Percentiles rank a stretch among this genome's conserved stretches.
phyloP scores from a whole-genome alignment of 345 rosid genomes.

The Salix viminalis region DNA sequence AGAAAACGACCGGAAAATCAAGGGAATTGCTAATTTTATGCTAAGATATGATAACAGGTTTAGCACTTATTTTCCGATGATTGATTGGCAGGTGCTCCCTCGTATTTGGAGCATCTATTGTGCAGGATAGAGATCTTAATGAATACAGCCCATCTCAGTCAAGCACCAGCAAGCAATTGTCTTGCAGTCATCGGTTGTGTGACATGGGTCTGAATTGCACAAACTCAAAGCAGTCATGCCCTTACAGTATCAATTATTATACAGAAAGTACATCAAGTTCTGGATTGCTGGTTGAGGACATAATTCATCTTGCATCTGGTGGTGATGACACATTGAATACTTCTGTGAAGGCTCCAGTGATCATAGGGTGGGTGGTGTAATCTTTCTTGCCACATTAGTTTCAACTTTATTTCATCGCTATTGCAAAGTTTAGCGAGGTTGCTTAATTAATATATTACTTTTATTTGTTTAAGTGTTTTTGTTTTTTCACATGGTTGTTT shows the following conservation, averaged over 20 bases:
- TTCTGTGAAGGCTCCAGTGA: constrained; percentile 61
- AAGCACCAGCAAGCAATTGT: constrained; percentile 60
- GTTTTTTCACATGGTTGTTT: background rate
- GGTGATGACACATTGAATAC: constrained; percentile 28
- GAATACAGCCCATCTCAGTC: constrained; percentile 71
- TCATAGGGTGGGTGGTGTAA: constrained; percentile 54
- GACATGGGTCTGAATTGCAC: constrained; percentile 45
- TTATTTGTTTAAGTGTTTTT: background rate
- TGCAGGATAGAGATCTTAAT: constrained; percentile 85
- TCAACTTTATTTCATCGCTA: background rate
- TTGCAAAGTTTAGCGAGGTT: background rate
- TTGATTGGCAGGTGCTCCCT: constrained; percentile 99
- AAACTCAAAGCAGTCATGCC: constrained; percentile 63
- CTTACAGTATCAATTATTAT: constrained; percentile 47
- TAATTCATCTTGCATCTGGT: constrained; percentile 54
- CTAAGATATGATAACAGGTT: constrained; percentile 44
- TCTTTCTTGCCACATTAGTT: constrained; percentile 5
- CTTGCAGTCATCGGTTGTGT: constrained; percentile 76
- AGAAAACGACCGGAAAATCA: background rate
- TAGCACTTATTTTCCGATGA: constrained; percentile 79
- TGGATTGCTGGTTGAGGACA: constrained; percentile 71
- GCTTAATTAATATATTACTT: background rate
- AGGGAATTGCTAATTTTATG: constrained; percentile 16
- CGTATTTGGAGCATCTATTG: constrained; percentile 88
- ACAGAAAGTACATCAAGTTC: constrained; percentile 67